Evolutionary conservation across 805 yeast genomes (phyloP).

Genomic region (Candida manassasensis): DNA sequence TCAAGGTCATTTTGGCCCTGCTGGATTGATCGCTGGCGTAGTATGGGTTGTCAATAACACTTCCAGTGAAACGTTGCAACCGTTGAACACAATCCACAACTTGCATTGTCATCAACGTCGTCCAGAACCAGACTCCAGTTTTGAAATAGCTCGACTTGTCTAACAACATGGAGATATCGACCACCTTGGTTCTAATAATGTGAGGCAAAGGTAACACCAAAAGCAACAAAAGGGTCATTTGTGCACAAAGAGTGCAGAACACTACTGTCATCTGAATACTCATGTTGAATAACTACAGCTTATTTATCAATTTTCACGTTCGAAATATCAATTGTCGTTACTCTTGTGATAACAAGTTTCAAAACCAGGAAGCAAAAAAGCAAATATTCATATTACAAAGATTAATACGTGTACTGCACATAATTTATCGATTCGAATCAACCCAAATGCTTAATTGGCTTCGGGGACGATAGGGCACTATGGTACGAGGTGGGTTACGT

Average conservation of each 20-base stretch:
- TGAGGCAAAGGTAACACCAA: conserved; percentile 55
- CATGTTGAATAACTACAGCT: no score
- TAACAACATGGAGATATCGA: conserved; percentile 30
- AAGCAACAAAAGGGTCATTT: conserved; percentile 46
- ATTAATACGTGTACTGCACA: no score
- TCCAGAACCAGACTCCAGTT: conserved; percentile 40
- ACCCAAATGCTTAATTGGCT: no score
- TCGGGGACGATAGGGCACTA: no score
- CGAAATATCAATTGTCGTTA: no score
- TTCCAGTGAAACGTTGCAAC: conserved; percentile 20
- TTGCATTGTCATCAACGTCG: conserved; percentile 42
- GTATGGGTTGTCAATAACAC: conserved; percentile 18
- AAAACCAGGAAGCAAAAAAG: no score
- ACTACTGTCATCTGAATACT: conserved; percentile 42
- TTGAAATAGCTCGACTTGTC: conserved; percentile 36
- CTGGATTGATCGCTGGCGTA: conserved; percentile 10
- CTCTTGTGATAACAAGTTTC: no score
- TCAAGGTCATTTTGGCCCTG: conserved; percentile 17
- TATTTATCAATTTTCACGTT: no score
- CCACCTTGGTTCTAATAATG: conserved; percentile 39
- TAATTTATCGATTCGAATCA: no score
- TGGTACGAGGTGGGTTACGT: no score
- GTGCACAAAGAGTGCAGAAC: conserved; percentile 46
- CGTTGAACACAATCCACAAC: conserved; percentile 54
- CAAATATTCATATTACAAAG: no score